phyloP scores from a whole-genome alignment of 148 eudicot genomes.

The Rhododendron ovatum region DNA sequence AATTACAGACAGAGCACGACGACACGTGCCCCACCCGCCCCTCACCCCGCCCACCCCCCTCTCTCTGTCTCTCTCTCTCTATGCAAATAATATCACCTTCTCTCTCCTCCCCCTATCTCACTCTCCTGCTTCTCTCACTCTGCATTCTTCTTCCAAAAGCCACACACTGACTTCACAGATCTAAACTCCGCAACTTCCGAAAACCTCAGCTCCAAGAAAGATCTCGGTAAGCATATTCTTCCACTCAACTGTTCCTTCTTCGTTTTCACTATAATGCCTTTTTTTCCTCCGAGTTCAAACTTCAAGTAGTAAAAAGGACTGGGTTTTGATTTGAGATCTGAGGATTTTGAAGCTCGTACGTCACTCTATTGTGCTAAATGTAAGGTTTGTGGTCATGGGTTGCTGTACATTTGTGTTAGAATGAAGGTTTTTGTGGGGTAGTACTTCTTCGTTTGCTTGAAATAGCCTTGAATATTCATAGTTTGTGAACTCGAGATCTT shows the following conservation, averaged over 20 bases:
- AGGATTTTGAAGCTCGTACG: constrained; percentile 6
- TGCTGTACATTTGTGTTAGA: constrained; percentile 7
- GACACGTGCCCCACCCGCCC: background rate
- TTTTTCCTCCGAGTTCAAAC: background rate
- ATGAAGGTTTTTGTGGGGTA: background rate
- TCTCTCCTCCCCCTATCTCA: background rate
- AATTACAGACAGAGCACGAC: background rate
- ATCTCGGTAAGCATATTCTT: constrained; percentile 19
- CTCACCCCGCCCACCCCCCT: background rate
- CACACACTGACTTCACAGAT: background rate
- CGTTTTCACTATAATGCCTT: background rate
- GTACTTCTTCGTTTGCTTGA: background rate
- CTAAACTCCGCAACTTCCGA: background rate
- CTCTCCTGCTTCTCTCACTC: background rate
- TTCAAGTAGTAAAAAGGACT: background rate
- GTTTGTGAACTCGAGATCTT: background rate
- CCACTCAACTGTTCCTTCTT: background rate
- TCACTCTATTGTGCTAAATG: background rate
- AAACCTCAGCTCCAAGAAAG: background rate
- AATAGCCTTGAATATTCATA: background rate
- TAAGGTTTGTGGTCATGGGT: background rate
- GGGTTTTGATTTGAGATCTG: constrained; percentile 19
- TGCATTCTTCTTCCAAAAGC: background rate
- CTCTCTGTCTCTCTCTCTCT: background rate
- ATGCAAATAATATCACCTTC: background rate